phyloP scores from a whole-genome alignment of 441 rosid genomes.

The Populus hybrid region DNA sequence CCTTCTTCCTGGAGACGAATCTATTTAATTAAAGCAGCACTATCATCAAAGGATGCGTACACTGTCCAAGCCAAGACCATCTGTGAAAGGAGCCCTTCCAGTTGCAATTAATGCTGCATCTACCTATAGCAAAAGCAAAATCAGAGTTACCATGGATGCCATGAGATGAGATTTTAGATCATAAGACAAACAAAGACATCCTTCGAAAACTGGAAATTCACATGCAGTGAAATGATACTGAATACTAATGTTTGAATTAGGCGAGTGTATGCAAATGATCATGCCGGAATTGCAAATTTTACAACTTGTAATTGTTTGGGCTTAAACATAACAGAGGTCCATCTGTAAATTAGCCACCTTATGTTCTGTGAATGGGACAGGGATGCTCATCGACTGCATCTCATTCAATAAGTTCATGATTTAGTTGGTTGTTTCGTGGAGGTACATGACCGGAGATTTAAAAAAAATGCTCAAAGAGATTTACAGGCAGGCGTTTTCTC shows the following conservation, averaged over 20 bases:
- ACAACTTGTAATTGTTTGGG: neutral
- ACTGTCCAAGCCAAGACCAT: conserved; percentile 92
- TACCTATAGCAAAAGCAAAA: conserved; percentile 48
- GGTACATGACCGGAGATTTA: neutral
- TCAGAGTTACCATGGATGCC: neutral
- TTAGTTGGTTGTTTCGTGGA: neutral
- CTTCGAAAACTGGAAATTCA: neutral
- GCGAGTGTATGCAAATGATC: neutral
- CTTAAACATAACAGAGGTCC: neutral
- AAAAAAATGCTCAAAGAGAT: neutral
- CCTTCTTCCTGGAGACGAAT: conserved; percentile 10
- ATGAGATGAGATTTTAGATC: neutral
- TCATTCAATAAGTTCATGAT: neutral
- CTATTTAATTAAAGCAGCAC: neutral
- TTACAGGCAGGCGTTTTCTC: neutral
- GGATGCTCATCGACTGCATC: neutral
- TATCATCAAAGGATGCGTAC: conserved; percentile 35
- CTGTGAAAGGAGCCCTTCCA: conserved; percentile 95
- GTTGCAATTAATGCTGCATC: conserved; percentile 97
- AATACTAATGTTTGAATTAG: neutral
- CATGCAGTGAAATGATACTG: neutral
- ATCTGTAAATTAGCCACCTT: neutral
- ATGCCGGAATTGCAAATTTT: neutral
- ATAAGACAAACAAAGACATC: neutral
- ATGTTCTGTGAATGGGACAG: neutral